Evolutionary conservation across 352 stramenopile species (phyloP).

Genomic region (Thalassiosira sp.): DNA sequence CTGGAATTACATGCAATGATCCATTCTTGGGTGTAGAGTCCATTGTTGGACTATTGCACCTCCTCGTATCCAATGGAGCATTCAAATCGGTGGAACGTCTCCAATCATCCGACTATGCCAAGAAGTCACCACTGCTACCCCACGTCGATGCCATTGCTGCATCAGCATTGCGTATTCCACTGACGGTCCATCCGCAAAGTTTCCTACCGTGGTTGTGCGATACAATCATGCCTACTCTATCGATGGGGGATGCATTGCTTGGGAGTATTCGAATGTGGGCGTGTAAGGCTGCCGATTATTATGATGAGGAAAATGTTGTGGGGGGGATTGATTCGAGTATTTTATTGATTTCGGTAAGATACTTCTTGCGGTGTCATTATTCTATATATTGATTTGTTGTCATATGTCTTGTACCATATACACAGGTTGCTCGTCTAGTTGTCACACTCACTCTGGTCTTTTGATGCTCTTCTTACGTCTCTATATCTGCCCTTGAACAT

Average conservation of each 20-base stretch:
- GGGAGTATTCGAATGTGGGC: constrained; percentile 62
- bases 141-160: constrained; percentile 45
- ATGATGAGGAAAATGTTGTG: constrained; percentile 61
- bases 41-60: constrained; percentile 41
- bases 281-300: constrained; percentile 68
- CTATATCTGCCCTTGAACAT: neutral
- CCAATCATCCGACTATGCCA: constrained; percentile 34
- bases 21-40: constrained; percentile 47
- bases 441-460: no score
- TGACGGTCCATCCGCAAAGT: constrained; percentile 49
- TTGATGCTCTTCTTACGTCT: no score
- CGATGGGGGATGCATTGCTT: constrained; percentile 68
- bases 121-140: constrained; percentile 27
- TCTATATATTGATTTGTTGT: no score
- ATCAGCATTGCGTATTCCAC: constrained; percentile 53
- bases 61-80: constrained; percentile 49
- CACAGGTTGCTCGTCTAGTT: no score
- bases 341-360: constrained; percentile 60
- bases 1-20: constrained; percentile 30
- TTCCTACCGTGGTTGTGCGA: constrained; percentile 69
- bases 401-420: no score
- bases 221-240: constrained; percentile 67
- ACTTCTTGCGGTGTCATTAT: neutral
- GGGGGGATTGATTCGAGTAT: constrained; percentile 69
- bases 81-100: constrained; percentile 65